Percentiles rank a stretch among this genome's conserved stretches.
Evolutionary conservation across 179 eudicot genomes (phyloP).

Genomic region (Silene noctiflora): DNA sequence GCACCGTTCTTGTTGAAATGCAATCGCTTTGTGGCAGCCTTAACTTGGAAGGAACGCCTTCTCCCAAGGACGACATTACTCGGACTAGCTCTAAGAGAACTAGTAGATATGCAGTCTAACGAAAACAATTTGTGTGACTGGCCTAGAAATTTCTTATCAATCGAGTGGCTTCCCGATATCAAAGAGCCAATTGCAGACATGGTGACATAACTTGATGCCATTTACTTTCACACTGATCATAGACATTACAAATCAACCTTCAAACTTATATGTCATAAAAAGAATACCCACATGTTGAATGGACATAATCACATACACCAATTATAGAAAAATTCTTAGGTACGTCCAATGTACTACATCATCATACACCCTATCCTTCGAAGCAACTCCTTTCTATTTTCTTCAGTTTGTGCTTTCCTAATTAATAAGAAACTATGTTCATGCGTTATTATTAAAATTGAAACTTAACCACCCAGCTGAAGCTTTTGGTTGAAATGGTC

Average conservation of each 20-base stretch:
- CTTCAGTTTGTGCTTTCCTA: background rate
- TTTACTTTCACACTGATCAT: conserved; percentile 26
- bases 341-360: background rate
- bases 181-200: conserved; percentile 62
- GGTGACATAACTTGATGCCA: conserved; percentile 65
- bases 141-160: conserved; percentile 41
- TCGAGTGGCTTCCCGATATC: conserved; percentile 42
- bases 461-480: too few relatives aligned
- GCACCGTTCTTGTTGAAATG: conserved; percentile 93
- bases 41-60: conserved; percentile 41
- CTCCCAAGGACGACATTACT: conserved; percentile 32
- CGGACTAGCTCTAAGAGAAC: conserved; percentile 38
- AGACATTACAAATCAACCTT: background rate
- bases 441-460: too few relatives aligned
- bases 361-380: background rate
- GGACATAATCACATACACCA: background rate
- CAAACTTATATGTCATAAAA: background rate
- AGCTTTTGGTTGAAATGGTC: too few relatives aligned
- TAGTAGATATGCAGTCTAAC: conserved; percentile 52
- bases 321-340: background rate
- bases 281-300: too few relatives aligned
- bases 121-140: conserved; percentile 57
- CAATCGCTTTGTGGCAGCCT: conserved; percentile 64
- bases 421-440: too few relatives aligned
- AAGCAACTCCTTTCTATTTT: too few relatives aligned